phyloP scores from a whole-genome alignment of 345 rosid genomes.

The Populus davidiana region DNA sequence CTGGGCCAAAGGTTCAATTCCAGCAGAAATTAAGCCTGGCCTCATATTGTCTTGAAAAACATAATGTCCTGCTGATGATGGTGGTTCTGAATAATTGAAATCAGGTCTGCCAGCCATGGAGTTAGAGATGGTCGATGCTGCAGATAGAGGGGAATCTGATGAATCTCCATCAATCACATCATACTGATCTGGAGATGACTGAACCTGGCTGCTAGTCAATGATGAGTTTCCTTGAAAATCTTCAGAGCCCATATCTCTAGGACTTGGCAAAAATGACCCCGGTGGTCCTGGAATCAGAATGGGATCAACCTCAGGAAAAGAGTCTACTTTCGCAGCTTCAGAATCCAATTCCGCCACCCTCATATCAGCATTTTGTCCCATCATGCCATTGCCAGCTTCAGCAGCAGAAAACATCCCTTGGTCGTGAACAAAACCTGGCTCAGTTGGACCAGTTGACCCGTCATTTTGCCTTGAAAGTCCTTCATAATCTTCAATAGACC shows the following conservation, averaged over 20 bases:
- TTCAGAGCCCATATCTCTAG: conserved; percentile 78
- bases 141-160: conserved; percentile 82
- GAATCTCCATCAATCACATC: conserved; percentile 68
- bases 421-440: conserved; percentile 36
- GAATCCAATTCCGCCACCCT: conserved; percentile 40
- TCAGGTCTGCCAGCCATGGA: conserved; percentile 41
- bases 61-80: conserved; percentile 35
- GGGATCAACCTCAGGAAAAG: conserved; percentile 78
- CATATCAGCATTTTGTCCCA: conserved; percentile 30
- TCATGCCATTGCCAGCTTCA: conserved; percentile 41
- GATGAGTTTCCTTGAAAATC: conserved; percentile 94
- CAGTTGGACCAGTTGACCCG: conserved; percentile 19
- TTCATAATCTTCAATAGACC: conserved; percentile 37
- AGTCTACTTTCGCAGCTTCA: conserved; percentile 44
- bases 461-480: conserved; percentile 39
- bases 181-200: conserved; percentile 72
- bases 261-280: conserved; percentile 93
- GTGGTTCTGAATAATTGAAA: conserved; percentile 35
- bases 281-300: conserved; percentile 99
- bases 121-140: conserved; percentile 68
- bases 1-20: conserved; percentile 31
- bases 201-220: conserved; percentile 66
- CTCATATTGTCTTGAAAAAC: conserved; percentile 35
- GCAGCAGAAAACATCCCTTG: conserved; percentile 50
- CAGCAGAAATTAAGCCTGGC: conserved; percentile 30